Evolutionary conservation across 306 rosid genomes (phyloP).

Genomic region (Lathyrus aphaca): DNA sequence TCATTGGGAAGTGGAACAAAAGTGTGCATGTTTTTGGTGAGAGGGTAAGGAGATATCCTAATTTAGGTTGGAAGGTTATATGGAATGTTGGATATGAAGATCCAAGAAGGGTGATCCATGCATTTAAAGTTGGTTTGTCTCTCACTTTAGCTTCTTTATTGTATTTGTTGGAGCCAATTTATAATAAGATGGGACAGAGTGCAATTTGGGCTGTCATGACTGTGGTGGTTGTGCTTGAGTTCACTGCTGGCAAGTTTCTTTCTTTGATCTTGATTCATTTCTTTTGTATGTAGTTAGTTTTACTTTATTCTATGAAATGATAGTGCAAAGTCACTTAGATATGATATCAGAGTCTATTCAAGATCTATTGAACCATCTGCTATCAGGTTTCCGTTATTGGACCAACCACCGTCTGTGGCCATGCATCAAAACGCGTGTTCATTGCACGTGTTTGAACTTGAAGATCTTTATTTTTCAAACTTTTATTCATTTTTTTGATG

Average conservation of each 20-base stretch:
- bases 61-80: conserved; percentile 50
- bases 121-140: conserved; percentile 85
- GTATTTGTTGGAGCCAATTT: conserved; percentile 76
- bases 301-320: too few species aligned
- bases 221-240: conserved; percentile 92
- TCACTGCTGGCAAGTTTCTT: conserved; percentile 73
- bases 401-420: too few species aligned
- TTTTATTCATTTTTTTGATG: conserved; percentile 28
- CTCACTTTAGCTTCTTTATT: conserved; percentile 74
- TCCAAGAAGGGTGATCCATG: conserved; percentile 81
- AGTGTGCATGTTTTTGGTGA: conserved; percentile 41
- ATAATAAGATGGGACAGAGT: conserved; percentile 62
- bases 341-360: too few species aligned
- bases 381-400: too few species aligned
- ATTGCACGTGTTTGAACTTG: conserved; percentile 15
- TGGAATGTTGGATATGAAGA: conserved; percentile 86
- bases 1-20: conserved; percentile 45
- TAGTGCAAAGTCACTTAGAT: too few species aligned
- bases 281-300: too few species aligned
- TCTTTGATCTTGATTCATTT: not conserved
- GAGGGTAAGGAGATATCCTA: conserved; percentile 51
- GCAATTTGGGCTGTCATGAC: conserved; percentile 98
- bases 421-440: too few species aligned
- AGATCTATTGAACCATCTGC: too few species aligned
- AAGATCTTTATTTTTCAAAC: conserved; percentile 8